Conservation (phyloP, 2,329 filamentous ascomycete species). For the Colletotrichum eleusines region DNA sequence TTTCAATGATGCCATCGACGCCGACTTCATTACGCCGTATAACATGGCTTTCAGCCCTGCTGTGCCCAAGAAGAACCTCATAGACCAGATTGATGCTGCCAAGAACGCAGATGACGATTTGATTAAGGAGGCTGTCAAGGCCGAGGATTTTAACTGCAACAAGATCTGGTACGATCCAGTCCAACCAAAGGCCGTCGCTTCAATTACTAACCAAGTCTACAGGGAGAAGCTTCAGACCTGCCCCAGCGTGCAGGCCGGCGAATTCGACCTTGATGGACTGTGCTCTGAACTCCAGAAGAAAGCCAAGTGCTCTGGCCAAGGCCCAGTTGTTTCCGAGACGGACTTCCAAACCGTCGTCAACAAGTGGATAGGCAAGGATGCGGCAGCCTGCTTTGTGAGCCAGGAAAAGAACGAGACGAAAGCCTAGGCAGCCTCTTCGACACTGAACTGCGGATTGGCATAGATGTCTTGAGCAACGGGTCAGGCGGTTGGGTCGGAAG, state of each 20-base stretch:
- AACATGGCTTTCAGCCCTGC: slow-evolving; percentile 69
- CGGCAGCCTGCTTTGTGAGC: slow-evolving; percentile 49
- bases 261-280: slow-evolving; percentile 92
- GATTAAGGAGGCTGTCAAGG: slow-evolving; percentile 50
- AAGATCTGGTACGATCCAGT: slow-evolving; percentile 83
- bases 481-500: slow-evolving; percentile 26
- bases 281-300: slow-evolving; percentile 95
- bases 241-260: slow-evolving; percentile 87
- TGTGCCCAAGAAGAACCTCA: slow-evolving; percentile 74
- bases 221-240: slow-evolving; percentile 94
- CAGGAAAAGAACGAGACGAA: slow-evolving; percentile 49
- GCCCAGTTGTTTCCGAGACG: slow-evolving; percentile 88
- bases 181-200: background rate
- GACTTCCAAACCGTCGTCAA: slow-evolving; percentile 87
- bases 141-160: slow-evolving; percentile 81
- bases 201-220: slow-evolving; percentile 55
- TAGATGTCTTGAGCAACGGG: slow-evolving; percentile 21
- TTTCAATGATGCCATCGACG: slow-evolving; percentile 82
- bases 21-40: slow-evolving; percentile 85
- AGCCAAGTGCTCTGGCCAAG: slow-evolving; percentile 91
- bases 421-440: slow-evolving; percentile 21
- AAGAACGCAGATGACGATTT: slow-evolving; percentile 78
- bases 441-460: slow-evolving; percentile 35
- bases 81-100: slow-evolving; percentile 81
- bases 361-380: slow-evolving; percentile 68